Evolutionary conservation across 2,329 filamentous ascomycete genomes (phyloP), one percentile per base, ranked within the genome.

Genomic region (Zasmidium angulare): DNA sequence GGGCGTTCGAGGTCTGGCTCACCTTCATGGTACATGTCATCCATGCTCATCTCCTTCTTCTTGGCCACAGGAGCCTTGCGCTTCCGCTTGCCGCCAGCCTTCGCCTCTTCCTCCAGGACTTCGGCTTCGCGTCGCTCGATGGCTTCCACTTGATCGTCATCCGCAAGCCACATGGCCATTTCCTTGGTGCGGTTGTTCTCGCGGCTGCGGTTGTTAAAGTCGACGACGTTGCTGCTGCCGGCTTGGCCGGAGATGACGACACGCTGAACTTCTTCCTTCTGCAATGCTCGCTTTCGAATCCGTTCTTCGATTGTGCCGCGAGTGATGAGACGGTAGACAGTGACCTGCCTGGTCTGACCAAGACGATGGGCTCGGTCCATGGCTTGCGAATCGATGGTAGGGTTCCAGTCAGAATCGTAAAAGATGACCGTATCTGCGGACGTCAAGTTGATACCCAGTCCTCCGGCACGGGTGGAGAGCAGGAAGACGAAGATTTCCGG

Each of bases 11-110:
- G 23, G 26, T 54, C 60, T 52, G 55, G 23, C 59, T 52, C 52
- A 96, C 95, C 95, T 83, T 99, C 95, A 75, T 99, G 95, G 78
- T 99, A 99, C 90, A 99, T 92, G 73, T 97, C 93, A 75, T 98
- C 95, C 76, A 98, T 79, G 71, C 82, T 86, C 64, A 87, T 78
- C 73, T 87, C 85, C 75, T 80, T 83, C 69, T 89, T 93, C 69
- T 85, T 84, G 3, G 67, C 69, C 3, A 71, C 72, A 52, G 75
- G 76, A 60, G 77, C 77, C 63, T 79, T 79, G 61, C 79, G 79
- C 74, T 83, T 84, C 68, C 75, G 77, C 53, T 68, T 72, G 52
- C 76, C 74, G 62, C 90, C 89, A 10, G 75, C 75, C 59, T 77
- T 78, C 60, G 76, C 78, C 67, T 90, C 89, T 47, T 83, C 83